Evolutionary conservation across 2,329 filamentous ascomycete species (phyloP), one percentile per base, ranked within the genome.

Genomic region (Cylindrodendrum hubeiense): DNA sequence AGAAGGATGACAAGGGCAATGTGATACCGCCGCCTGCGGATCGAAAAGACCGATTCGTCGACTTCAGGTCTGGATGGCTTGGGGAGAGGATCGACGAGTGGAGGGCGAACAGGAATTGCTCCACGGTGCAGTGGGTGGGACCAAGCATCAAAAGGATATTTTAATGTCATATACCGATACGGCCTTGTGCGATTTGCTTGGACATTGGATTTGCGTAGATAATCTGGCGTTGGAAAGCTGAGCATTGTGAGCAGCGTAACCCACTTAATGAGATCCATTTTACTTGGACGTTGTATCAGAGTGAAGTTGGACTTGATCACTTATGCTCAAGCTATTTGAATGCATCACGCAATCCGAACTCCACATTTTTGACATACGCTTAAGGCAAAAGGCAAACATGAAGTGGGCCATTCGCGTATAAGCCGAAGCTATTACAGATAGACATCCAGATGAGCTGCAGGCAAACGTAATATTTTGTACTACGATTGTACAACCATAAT

Each of bases 61-160:
- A 78, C n/a, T 78, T 72, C 49, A 76, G 68, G 54, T 71, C 76
- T 0, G 76, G 76, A 8, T 78, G 76, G 76, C 34, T 76, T 12
- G 59, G 68, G 2, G 67, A 70, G 5, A 68, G 74, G 5, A 72
- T 78, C 30, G 63, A 69, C 19, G 57, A 71, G 39, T 78, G 75
- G 73, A 71, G 65, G 56, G 56, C 67, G 4, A 67, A 65, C 22
- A 72, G 68, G 33, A 69, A 71, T 24, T 78, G 76, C 41, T 59
- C 72, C 43, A 69, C 70, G 46, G 76, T 76, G 9, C 74, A 77
- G 58, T 78, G 76, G 76, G 76, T 78, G 17, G 74, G 74, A n/a
- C 75, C 77, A 8, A 78, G 77, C 56, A 75, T 72, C 37, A 73
- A 72, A 63, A 65, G 74, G 51, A 70, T 75, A 43, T 75, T 75